A percentile compares a stretch with the other conserved stretches of the same genome.
Conservation (phyloP, 2,329 filamentous ascomycete species). For the Ceratocystis colombiana region DNA sequence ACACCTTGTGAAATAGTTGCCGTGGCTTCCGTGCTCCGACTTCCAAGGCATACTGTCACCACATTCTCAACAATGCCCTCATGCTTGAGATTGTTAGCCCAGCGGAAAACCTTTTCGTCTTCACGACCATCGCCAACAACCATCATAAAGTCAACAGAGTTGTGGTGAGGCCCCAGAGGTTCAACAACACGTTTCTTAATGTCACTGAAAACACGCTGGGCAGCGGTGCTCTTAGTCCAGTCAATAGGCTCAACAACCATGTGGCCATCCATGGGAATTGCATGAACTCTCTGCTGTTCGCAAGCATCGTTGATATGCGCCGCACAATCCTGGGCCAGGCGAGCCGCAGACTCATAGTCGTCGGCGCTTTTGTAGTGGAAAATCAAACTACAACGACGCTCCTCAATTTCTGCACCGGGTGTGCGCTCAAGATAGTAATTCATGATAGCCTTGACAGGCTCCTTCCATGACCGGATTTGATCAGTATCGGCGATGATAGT, state of each 20-base stretch:
- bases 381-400: constrained; percentile 75
- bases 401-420: constrained; percentile 77
- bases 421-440: constrained; percentile 84
- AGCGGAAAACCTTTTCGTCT: constrained; percentile 86
- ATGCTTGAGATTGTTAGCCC: constrained; percentile 69
- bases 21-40: constrained; percentile 76
- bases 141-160: constrained; percentile 71
- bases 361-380: constrained; percentile 29
- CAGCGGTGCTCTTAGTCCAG: constrained; percentile 80
- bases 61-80: constrained; percentile 55
- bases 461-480: constrained; percentile 68
- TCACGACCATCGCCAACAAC: constrained; percentile 85
- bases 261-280: constrained; percentile 67
- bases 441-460: constrained; percentile 70
- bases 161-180: constrained; percentile 29
- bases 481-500: constrained; percentile 62
- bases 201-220: constrained; percentile 59
- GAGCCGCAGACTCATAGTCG: constrained; percentile 48
- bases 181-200: constrained; percentile 21
- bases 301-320: constrained; percentile 94
- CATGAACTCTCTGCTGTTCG: constrained; percentile 71
- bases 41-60: constrained; percentile 76
- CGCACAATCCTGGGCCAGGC: constrained; percentile 79
- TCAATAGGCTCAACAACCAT: constrained; percentile 77
- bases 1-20: constrained; percentile 84